Conservation (phyloP, 352 stramenopile genomes). For the Globisporangium viniferum region DNA sequence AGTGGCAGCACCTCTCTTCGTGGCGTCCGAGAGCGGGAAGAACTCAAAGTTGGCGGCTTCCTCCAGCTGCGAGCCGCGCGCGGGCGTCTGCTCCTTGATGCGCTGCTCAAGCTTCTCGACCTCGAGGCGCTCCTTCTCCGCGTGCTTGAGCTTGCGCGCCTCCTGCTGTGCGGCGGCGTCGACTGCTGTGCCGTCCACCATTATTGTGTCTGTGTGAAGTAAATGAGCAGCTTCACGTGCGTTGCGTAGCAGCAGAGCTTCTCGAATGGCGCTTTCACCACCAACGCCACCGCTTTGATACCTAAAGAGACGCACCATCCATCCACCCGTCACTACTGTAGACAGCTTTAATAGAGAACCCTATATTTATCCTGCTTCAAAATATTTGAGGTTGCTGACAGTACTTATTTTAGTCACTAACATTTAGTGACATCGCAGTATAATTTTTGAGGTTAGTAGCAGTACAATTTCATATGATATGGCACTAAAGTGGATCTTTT, state of each 20-base stretch:
- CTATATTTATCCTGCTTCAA: not conserved
- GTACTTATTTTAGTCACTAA: too few relatives aligned
- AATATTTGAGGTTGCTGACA: not conserved
- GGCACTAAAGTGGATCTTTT: too few relatives aligned
- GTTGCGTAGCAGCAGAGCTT: not conserved
- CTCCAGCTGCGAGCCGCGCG: slow-evolving; percentile 72
- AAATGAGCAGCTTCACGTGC: not conserved
- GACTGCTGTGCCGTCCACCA: not conserved
- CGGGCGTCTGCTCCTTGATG: slow-evolving; percentile 70
- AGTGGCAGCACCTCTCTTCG: slow-evolving; percentile 35
- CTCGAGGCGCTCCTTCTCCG: slow-evolving; percentile 70
- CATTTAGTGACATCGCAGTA: too few relatives aligned
- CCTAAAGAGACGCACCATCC: not conserved
- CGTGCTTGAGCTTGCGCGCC: slow-evolving; percentile 59
- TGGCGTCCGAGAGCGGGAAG: slow-evolving; percentile 82
- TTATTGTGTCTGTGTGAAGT: not conserved
- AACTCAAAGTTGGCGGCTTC: slow-evolving; percentile 78
- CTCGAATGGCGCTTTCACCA: not conserved
- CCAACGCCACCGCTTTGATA: not conserved
- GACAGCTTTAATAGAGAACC: not conserved
- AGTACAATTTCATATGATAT: too few relatives aligned
- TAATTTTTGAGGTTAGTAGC: too few relatives aligned
- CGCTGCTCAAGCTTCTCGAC: slow-evolving; percentile 58
- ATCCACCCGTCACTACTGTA: not conserved
- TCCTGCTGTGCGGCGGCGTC: slow-evolving; percentile 15